Base-by-base conservation (phyloP, 1,284 basidiomycete genomes). In the Rhodotorula glutinis region DNA sequence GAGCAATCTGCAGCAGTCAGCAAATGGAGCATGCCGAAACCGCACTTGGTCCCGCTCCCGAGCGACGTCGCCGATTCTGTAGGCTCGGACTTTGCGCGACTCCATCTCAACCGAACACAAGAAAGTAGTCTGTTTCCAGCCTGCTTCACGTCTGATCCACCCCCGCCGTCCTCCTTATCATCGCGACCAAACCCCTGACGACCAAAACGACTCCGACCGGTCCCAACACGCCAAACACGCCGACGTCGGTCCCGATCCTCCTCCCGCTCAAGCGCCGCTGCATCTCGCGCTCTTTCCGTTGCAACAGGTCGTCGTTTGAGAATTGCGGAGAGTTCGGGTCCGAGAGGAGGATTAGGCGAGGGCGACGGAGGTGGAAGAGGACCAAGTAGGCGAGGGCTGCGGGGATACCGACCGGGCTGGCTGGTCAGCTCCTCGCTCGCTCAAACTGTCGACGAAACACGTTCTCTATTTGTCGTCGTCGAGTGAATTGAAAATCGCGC, bases 221-320 rank as follows among this genome's bases (percentile, higher is more conserved):
- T 14, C 86, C 69, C 25, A 88, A 77, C 25, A 86, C 72, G 23
- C 84, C 74, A 86, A 88, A 90, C 23, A 87, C 85, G 8, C 84
- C 84, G 13, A 88, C 75, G 77, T 91, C 88, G 86, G 88, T 90
- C 2, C 86, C 74, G 46, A 90, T 78, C 33, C 89, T 81, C 67
- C 83, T 83, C 49, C 83, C 82, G 54, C 86, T 82, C 67, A 89
- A 83, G 52, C 82, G 81, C 62, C 82, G 82, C 77, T 91, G 89
- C 63, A 91, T 78, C 41, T 84, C 84, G 57, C 83, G 82, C 77
- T 91, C 89, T 79, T 91, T 91, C 67, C 88, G 82, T 73, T 87
- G 83, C 51, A 91, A 79, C 33, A 91, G 82, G 59, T 86, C 84
- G 56, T 78, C 77, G 29, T 47, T 47, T 23, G 46, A 23, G 46